Evolutionary conservation across 495 filamentous ascomycete species (phyloP), one percentile per base, ranked within the genome.

Genomic region (Penicillium argentinense): DNA sequence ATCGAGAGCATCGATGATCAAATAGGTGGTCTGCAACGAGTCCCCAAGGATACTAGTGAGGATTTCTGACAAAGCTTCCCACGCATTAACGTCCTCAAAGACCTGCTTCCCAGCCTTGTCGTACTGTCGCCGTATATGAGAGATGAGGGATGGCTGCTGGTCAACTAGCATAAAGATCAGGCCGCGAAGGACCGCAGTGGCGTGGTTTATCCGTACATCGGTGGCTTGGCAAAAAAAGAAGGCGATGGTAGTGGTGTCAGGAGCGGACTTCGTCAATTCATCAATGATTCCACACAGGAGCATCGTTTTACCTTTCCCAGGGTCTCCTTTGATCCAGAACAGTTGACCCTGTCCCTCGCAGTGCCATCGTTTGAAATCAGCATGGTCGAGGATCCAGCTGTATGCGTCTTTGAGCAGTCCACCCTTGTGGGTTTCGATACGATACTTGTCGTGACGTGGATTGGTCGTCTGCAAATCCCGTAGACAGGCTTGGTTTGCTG

Each of bases 211-310:
- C 1, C 51, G 41, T 7, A 36, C 11, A 42, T 69, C 45, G 12
- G 67, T 66, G n/a, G 57, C 62, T 57, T 75, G 68, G 43, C 71
- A 77, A 55, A 78, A 74, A 60, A 77, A 78, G 56, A 63, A 76
- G 8, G 63, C 63, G 7, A 76, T 39, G 16, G 27, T 41, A 6
- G 46, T 33, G 3, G 28, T 18, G 22, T 34, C 13, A n/a, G 13
- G 51, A 37, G 24, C 3, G 2, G 19, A 19, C 23, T 23, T 25
- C 28, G 52, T 16, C 9, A 73, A 38, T 33, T 72, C 55, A 40
- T 72, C 45, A 22, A 71, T 64, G 18, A 74, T 68, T 2, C 67
- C 69, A 26, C 57, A 66, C 12, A 76, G 27, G 0, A 75, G 54
- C 44, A 74, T 70, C 39, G 50, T 65, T 53, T 70, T 70, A 4